Evolutionary conservation across 176 grass and related monocot species (phyloP).

Genomic region (Saccharum spontaneum): DNA sequence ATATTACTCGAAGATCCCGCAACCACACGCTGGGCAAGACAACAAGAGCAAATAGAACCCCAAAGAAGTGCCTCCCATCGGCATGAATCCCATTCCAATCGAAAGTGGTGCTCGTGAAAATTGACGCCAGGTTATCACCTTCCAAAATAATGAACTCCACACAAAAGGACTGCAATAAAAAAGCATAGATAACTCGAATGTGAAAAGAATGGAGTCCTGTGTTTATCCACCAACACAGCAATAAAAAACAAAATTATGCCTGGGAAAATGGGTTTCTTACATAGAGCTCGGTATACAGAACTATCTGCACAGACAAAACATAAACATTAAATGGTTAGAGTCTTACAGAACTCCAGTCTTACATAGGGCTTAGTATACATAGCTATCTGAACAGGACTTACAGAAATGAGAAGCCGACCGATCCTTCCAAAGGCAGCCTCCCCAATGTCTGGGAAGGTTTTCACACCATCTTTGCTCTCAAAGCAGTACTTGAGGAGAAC

Average conservation of each 20-base stretch:
- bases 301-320: conserved; percentile 53
- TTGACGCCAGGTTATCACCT: conserved; percentile 83
- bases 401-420: conserved; percentile 78
- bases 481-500: conserved; percentile 77
- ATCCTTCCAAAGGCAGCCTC: conserved; percentile 89
- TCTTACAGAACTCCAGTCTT: too few relatives aligned
- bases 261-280: conserved; percentile 44
- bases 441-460: conserved; percentile 87
- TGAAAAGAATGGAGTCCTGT: not conserved
- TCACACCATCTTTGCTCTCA: conserved; percentile 82
- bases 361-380: too few relatives aligned
- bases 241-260: not conserved
- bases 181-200: not conserved
- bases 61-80: conserved; percentile 81
- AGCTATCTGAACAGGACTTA: conserved; percentile 29
- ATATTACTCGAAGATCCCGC: conserved; percentile 79
- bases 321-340: not conserved
- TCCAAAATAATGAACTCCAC: conserved; percentile 96
- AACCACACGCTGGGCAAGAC: conserved; percentile 90
- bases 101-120: conserved; percentile 60
- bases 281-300: conserved; percentile 85
- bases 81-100: conserved; percentile 63
- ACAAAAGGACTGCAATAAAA: conserved; percentile 76
- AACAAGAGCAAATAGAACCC: conserved; percentile 67
- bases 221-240: not conserved